Evolutionary conservation across 805 yeast genomes (phyloP).

Genomic region (Ogataea ganodermae): DNA sequence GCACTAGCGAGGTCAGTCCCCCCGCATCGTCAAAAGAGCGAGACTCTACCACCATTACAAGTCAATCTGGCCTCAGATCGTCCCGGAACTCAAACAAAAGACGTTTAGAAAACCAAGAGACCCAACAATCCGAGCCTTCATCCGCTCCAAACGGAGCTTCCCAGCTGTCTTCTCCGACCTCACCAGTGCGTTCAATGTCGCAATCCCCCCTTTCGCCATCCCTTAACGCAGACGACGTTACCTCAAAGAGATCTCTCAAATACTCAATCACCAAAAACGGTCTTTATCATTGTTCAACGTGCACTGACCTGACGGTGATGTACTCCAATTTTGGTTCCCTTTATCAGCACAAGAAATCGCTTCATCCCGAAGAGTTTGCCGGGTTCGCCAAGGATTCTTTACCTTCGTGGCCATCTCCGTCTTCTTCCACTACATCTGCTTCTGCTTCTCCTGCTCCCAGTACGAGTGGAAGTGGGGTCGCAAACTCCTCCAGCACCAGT

Average conservation of each 20-base stretch:
- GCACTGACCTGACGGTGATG: conserved; percentile 11
- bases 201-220: conserved; percentile 9
- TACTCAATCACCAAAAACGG: conserved; percentile 25
- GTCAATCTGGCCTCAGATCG: conserved; percentile 9
- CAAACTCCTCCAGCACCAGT: too few species aligned
- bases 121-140: neutral
- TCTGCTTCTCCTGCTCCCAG: conserved; percentile 5
- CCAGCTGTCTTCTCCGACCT: conserved; percentile 3
- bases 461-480: too few species aligned
- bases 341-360: conserved; percentile 23
- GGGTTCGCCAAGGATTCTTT: neutral
- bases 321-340: conserved; percentile 24
- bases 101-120: conserved; percentile 10
- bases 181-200: conserved; percentile 5
- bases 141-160: neutral
- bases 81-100: conserved; percentile 23
- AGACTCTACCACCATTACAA: neutral
- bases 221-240: neutral
- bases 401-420: conserved; percentile 12
- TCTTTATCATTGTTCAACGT: conserved; percentile 24
- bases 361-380: conserved; percentile 24
- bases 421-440: conserved; percentile 6
- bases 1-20: neutral
- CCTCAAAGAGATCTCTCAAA: conserved; percentile 13
- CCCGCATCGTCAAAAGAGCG: conserved; percentile 5